A percentile compares a stretch with the other conserved stretches of the same genome.
Conservation (phyloP, 495 filamentous ascomycete genomes). For the Neurospora intermedia region DNA sequence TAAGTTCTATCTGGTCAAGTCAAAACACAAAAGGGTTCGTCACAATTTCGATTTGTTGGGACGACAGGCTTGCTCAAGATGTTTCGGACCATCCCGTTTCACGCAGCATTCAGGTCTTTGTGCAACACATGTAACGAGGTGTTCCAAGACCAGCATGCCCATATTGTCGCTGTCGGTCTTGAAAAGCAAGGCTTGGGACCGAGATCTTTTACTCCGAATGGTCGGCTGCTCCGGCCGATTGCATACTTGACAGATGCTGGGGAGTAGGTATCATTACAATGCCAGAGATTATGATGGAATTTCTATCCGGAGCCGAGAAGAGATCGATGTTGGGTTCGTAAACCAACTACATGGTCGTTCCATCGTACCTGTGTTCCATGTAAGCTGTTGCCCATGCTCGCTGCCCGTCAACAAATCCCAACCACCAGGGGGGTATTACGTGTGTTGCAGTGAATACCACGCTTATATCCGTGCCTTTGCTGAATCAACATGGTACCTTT, state of each 20-base stretch:
- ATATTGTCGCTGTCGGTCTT: neutral
- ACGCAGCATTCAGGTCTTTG: neutral
- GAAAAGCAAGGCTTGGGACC: neutral
- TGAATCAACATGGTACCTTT: neutral
- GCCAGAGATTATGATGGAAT: neutral
- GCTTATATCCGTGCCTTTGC: neutral
- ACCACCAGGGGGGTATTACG: neutral
- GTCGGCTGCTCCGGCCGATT: neutral
- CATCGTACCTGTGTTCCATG: neutral
- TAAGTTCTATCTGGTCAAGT: neutral
- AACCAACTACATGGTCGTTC: neutral
- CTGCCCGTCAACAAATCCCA: neutral
- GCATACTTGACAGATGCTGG: neutral
- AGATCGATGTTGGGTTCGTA: neutral
- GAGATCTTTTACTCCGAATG: neutral
- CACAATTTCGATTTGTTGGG: neutral
- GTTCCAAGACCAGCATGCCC: neutral
- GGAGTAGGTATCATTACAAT: neutral
- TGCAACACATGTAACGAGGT: neutral
- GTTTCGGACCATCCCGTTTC: neutral
- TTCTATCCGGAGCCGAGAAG: neutral
- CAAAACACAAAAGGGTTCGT: neutral
- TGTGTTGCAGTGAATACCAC: neutral
- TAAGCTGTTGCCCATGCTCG: neutral
- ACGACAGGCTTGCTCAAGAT: neutral